Evolutionary conservation across 345 rosid genomes (phyloP).

Genomic region (Xanthoceras sorbifolium): DNA sequence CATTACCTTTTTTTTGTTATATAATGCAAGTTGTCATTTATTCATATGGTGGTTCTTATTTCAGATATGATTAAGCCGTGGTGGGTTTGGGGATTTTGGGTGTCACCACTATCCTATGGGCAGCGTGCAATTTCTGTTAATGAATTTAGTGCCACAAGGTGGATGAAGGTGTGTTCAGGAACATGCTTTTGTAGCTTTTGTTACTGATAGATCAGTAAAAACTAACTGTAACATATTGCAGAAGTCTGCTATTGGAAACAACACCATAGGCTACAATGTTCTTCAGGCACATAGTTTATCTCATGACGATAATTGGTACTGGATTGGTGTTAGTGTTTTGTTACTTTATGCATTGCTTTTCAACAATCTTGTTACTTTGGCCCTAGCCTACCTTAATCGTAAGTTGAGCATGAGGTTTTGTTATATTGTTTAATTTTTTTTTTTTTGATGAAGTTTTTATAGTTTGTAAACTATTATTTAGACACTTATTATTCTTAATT

Average conservation of each 20-base stretch:
- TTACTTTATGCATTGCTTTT: constrained; percentile 61
- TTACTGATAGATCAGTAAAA: neutral
- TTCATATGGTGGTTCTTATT: constrained; percentile 12
- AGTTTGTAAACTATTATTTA: neutral
- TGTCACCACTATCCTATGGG: constrained; percentile 79
- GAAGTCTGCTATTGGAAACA: constrained; percentile 56
- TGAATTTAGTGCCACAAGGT: constrained; percentile 78
- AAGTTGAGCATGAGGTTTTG: constrained; percentile 30
- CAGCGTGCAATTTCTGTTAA: constrained; percentile 80
- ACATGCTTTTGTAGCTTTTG: neutral
- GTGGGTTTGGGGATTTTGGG: constrained; percentile 94
- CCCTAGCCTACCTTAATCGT: constrained; percentile 79
- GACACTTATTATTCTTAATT: constrained; percentile 4
- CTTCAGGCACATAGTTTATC: constrained; percentile 60
- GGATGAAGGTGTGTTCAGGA: constrained; percentile 55
- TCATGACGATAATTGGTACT: constrained; percentile 60
- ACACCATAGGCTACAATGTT: constrained; percentile 62
- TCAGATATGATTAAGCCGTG: constrained; percentile 73
- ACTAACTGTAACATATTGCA: constrained; percentile 34
- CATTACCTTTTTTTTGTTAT: neutral
- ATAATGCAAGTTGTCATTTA: constrained; percentile 3
- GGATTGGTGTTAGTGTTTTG: constrained; percentile 73
- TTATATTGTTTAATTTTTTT: neutral
- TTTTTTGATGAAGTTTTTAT: neutral
- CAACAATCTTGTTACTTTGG: constrained; percentile 66